A percentile compares a stretch with the other conserved stretches of the same genome.
Conservation (phyloP, 2,329 filamentous ascomycete genomes). For the Phialemonium atrogriseum region DNA sequence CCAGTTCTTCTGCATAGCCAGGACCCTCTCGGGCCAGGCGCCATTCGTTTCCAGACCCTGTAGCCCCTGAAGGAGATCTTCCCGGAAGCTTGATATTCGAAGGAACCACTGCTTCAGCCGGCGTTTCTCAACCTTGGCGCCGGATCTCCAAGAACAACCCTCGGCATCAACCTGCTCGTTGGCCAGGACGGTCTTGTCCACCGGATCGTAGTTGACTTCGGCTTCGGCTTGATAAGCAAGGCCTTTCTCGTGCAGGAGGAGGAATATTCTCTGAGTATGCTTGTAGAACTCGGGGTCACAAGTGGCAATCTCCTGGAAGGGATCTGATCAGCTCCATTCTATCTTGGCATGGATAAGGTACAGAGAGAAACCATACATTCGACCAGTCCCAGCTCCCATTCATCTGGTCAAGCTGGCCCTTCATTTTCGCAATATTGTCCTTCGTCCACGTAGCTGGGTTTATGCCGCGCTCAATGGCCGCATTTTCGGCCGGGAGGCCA, state of each 20-base stretch:
- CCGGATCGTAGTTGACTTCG: conserved; percentile 82
- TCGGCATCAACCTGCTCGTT: conserved; percentile 91
- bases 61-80: conserved; percentile 63
- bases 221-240: conserved; percentile 79
- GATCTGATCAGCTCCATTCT: conserved; percentile 7
- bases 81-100: conserved; percentile 70
- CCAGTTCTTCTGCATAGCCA: conserved; percentile 83
- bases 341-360: no score
- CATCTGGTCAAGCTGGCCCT: conserved; percentile 68
- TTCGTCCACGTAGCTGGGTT: conserved; percentile 73
- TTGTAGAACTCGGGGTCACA: conserved; percentile 83
- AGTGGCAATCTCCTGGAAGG: conserved; percentile 65
- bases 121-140: conserved; percentile 72
- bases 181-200: conserved; percentile 82
- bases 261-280: conserved; percentile 79
- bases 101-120: conserved; percentile 86
- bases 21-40: conserved; percentile 74
- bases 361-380: conserved; percentile 45
- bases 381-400: conserved; percentile 81
- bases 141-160: conserved; percentile 80
- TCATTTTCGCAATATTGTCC: conserved; percentile 78
- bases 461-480: conserved; percentile 73
- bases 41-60: conserved; percentile 53
- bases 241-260: conserved; percentile 64
- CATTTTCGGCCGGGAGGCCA: conserved; percentile 84